Base-by-base conservation (phyloP, 2,329 filamentous ascomycete genomes). In the Colletotrichum incanum region DNA sequence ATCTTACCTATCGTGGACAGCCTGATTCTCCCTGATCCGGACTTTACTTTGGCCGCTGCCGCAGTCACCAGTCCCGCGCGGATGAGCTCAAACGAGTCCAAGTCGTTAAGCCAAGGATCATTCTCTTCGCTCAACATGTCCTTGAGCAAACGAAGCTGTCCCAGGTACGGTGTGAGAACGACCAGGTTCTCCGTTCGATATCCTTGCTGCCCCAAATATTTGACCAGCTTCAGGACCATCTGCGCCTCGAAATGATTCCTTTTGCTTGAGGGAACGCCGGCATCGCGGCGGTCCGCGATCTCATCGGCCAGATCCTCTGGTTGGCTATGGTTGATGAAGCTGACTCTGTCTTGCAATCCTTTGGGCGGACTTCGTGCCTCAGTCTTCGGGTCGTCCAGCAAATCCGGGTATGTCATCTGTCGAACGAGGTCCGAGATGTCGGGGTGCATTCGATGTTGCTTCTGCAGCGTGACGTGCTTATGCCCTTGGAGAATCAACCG, bases 81-180 rank as follows among this genome's bases (percentile, higher is more conserved):
- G 2, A 91, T 81, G 5, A 95, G 80, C 31, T 93, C 92, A 50
- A 84, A 82, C 0, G 87, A 88, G 74, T 95, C 93, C 1, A 93
- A 79, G 62, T 95, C 93, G 74, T 91, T 93, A 1, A 95, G 81
- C 0, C 91, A 80, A 0, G 91, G 90, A 73, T 94, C 92, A 60
- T 89, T 90, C 0, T 91, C 86, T 12, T 84, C 79, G 5, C 82
- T 81, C 6, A 94, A 81, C 0, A 80, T 83, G 0, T 90, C 84
- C 23, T 82, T 79, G 1, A 95, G 81, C 0, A 92, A 82, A 3
- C 82, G 86, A 0, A 95, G 79, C 74, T 94, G 93, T 0, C 92
- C 93, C 0, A 94, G 83, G 75, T 95, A 95, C 0, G 93, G 93
- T 0, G 92, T 93, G 1, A 95, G 79, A 0, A 95, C 83, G 0